Evolutionary conservation across 1,284 basidiomycete genomes (phyloP), one percentile per base, ranked within the genome.

Genomic region (Ceratobasidium sp.): DNA sequence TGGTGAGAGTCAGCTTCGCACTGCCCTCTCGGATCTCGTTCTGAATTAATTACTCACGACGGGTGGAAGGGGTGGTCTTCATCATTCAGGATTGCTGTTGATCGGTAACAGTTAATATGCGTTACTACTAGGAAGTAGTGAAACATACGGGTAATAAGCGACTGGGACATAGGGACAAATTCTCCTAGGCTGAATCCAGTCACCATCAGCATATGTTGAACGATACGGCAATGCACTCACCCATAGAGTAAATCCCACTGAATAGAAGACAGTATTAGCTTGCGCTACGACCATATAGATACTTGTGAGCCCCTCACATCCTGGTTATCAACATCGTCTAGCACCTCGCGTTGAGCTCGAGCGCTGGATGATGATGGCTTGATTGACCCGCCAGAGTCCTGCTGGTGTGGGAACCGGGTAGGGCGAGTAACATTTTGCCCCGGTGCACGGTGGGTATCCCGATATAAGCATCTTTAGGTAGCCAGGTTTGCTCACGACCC

Each of bases 161-260:
- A 71, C 70, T 86, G 83, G 0, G 89, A 89, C 50, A 89, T 84
- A 0, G 80, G 80, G 1, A 86, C 79, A 70, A 86, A 90, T 78
- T 90, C 90, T 64, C 87, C 86, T 22, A 90, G 76, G 10, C 87
- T 89, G 68, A n/a, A n/a, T n/a, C n/a, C n/a, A n/a, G n/a, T n/a
- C n/a, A n/a, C n/a, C n/a, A n/a, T n/a, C n/a, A n/a, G n/a, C n/a
- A n/a, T n/a, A n/a, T n/a, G n/a, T n/a, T n/a, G n/a, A n/a, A n/a
- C n/a, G n/a, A n/a, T n/a, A n/a, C n/a, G n/a, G n/a, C n/a, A n/a
- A n/a, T n/a, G n/a, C n/a, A n/a, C n/a, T n/a, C n/a, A n/a, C n/a
- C n/a, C n/a, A n/a, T n/a, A n/a, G n/a, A n/a, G n/a, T n/a, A n/a
- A n/a, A n/a, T n/a, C n/a, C n/a, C n/a, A n/a, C n/a, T n/a, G n/a